phyloP scores from a whole-genome alignment of 768 basidiomycete genomes.

The Chlorophyllum brunneum region DNA sequence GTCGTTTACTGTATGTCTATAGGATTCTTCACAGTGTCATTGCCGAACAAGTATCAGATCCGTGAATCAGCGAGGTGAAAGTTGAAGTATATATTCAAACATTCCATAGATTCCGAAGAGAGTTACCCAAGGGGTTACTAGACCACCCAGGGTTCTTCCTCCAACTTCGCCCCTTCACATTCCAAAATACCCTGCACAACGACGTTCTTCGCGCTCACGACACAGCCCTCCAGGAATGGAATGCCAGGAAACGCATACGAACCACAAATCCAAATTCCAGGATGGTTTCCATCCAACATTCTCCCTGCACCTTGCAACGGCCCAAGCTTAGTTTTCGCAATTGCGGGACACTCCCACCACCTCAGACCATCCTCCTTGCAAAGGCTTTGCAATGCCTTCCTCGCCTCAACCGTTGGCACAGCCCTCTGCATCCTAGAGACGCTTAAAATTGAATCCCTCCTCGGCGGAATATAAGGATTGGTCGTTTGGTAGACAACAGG shows the following conservation, averaged over 20 bases:
- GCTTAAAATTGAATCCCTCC: slow-evolving; percentile 45
- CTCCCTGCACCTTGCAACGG: slow-evolving; percentile 48
- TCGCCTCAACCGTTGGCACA: slow-evolving; percentile 46
- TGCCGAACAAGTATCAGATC: slow-evolving; percentile 13
- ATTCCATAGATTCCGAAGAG: too few relatives aligned
- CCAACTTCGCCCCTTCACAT: slow-evolving; percentile 29
- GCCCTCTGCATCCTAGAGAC: slow-evolving; percentile 62
- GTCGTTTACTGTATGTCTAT: not conserved
- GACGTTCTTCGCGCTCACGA: slow-evolving; percentile 63
- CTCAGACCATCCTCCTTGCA: slow-evolving; percentile 30
- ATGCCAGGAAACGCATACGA: slow-evolving; percentile 70
- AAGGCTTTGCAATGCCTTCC: slow-evolving; percentile 46
- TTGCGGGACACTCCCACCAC: slow-evolving; percentile 43
- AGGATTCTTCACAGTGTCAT: slow-evolving; percentile 6
- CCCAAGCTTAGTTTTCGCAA: slow-evolving; percentile 37
- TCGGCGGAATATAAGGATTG: slow-evolving; percentile 60
- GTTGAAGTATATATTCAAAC: slow-evolving; percentile 12
- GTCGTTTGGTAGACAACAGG: slow-evolving; percentile 64
- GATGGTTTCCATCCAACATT: slow-evolving; percentile 23
- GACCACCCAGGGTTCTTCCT: slow-evolving; percentile 19
- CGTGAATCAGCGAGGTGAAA: not conserved
- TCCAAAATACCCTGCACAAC: slow-evolving; percentile 39
- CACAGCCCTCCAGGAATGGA: slow-evolving; percentile 78
- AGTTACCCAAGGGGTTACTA: too few relatives aligned
- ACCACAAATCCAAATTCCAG: slow-evolving; percentile 70